A percentile compares a stretch with the other conserved stretches of the same genome.
These are phyloP conservation scores for Candida mesenterica DNA, from an alignment of 1,139 yeast genomes.

Conservation along the genomic window DNA sequence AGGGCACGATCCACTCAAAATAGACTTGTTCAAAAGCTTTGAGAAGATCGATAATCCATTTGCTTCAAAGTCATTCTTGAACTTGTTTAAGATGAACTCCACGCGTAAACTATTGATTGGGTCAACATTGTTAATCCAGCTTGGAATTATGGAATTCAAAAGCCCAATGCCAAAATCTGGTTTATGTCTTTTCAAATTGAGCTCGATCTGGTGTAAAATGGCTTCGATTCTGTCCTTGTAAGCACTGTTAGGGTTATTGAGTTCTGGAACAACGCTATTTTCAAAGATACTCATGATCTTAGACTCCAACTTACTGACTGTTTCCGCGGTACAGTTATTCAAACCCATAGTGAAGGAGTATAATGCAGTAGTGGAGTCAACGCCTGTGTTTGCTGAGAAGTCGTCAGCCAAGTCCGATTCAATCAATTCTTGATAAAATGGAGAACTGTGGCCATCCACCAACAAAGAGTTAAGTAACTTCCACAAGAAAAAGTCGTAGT, in stretches of 20 bases:
- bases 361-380: constrained; percentile 78
- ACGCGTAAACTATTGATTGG: constrained; percentile 68
- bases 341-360: constrained; percentile 83
- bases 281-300: constrained; percentile 45
- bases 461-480: constrained; percentile 69
- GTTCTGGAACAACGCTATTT: constrained; percentile 37
- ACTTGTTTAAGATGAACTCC: constrained; percentile 55
- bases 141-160: constrained; percentile 70
- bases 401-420: constrained; percentile 87
- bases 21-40: constrained; percentile 51
- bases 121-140: constrained; percentile 79
- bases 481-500: constrained; percentile 69
- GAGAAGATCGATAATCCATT: constrained; percentile 61
- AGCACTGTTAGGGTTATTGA: constrained; percentile 43
- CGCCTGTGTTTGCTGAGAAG: constrained; percentile 83
- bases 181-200: constrained; percentile 79
- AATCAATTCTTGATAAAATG: constrained; percentile 78
- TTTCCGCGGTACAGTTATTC: constrained; percentile 63
- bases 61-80: constrained; percentile 55
- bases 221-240: constrained; percentile 73
- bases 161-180: constrained; percentile 88
- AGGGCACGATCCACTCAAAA: constrained; percentile 47
- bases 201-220: constrained; percentile 81
- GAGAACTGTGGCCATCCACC: constrained; percentile 90
- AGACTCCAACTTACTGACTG: constrained; percentile 44